Evolutionary conservation across 352 stramenopile species (phyloP).

Genomic region (Globisporangium viniferum): DNA sequence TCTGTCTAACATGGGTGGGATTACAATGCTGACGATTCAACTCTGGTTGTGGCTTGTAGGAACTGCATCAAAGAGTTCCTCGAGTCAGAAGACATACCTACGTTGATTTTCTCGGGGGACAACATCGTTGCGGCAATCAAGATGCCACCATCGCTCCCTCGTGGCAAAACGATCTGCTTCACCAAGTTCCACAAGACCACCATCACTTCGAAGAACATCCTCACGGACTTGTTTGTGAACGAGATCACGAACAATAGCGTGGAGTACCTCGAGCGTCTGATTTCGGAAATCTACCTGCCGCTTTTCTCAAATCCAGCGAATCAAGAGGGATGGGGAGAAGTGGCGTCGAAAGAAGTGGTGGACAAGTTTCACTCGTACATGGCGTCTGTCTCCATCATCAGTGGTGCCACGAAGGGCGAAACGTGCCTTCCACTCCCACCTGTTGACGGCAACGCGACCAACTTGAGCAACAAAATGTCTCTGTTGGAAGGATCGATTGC

Average conservation of each 20-base stretch:
- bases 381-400: slow-evolving; percentile 95
- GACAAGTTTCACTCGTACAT: slow-evolving; percentile 98
- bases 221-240: slow-evolving; percentile 85
- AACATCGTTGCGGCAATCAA: slow-evolving; percentile 82
- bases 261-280: slow-evolving; percentile 94
- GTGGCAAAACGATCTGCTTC: slow-evolving; percentile 90
- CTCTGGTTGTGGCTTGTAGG: slow-evolving; percentile 17
- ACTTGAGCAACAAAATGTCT: slow-evolving; percentile 92
- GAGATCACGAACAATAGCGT: slow-evolving; percentile 89
- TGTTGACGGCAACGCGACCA: slow-evolving; percentile 78
- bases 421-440: slow-evolving; percentile 95
- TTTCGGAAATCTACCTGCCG: slow-evolving; percentile 94
- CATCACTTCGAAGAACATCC: slow-evolving; percentile 83
- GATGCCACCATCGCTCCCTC: slow-evolving; percentile 84
- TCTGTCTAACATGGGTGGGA: not conserved
- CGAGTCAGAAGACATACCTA: slow-evolving; percentile 80
- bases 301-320: slow-evolving; percentile 95
- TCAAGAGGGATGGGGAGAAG: slow-evolving; percentile 95
- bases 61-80: slow-evolving; percentile 88
- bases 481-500: slow-evolving; percentile 97
- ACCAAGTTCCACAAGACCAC: slow-evolving; percentile 85
- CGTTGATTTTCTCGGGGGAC: slow-evolving; percentile 88
- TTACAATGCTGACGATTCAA: not conserved
- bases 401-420: slow-evolving; percentile 96
- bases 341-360: slow-evolving; percentile 95